Evolutionary conservation across 2,329 filamentous ascomycete genomes (phyloP), one percentile per base, ranked within the genome.

Genomic region (Pseudovirgaria hyperparasitica): DNA sequence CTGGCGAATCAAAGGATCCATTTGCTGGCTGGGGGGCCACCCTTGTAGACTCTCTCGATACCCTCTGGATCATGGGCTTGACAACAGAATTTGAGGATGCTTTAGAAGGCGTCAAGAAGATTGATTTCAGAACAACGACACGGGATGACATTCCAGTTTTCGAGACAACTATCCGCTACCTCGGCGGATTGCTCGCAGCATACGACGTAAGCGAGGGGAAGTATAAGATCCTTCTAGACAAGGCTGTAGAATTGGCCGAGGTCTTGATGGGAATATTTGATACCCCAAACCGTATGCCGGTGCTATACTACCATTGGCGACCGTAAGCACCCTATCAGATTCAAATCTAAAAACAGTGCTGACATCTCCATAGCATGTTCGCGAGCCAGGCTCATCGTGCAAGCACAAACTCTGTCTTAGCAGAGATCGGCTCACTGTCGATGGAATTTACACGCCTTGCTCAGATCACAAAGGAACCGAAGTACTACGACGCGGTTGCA

Each of bases 11-110:
- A 37, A 70, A 72, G 11, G 80, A 94, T 46, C 82, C 84, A 0
- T 96, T 96, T 52, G 87, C 84, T 46, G 82, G 80, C 26, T 93
- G 85, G 85, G 81, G 81, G 11, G 85, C 85, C 10, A 92, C 85
- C 0, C 50, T 93, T 34, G 80, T 93, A 5, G 85, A 93, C 57
- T 31, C 70, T 3, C 58, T 79, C 27, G 77, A 82, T 44, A 72
- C 72, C n/a, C 57, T 82, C 9, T 81, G 76, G 75, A 76, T 82
- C 36, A 73, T 82, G 67, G 76, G 67, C 4, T 39, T 81, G 43
- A 64, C 63, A 34, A 57, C 67, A 1, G 76, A 82, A 31, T 82
- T 82, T 41, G 61, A 70, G 17, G 61, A 69, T 37, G 75, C 76
- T 2, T 69, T 76, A 3, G 54, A 61, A 27, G 70, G 68, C 2